Percentiles rank a stretch among this genome's conserved stretches.
phyloP scores from a whole-genome alignment of 1,139 yeast genomes.

The Diutina pseudorugosa region DNA sequence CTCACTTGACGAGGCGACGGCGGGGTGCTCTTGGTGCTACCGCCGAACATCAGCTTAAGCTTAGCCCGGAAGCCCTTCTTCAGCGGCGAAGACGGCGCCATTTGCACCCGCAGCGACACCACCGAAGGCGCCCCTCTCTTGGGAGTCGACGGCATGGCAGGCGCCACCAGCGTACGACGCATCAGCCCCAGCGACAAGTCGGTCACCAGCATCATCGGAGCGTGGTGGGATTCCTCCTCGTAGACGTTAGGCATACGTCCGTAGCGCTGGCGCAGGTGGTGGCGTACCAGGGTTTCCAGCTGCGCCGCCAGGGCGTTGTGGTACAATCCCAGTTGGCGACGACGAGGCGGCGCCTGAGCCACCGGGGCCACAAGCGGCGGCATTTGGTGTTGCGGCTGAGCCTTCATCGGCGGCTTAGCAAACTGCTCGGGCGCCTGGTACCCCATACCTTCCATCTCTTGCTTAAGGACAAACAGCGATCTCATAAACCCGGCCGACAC shows the following conservation, averaged over 20 bases:
- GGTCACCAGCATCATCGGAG: neutral
- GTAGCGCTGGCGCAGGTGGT: neutral
- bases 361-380: neutral
- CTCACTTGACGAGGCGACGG: neutral
- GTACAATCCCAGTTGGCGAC: neutral
- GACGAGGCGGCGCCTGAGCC: neutral
- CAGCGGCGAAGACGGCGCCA: neutral
- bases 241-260: slow-evolving; percentile 1
- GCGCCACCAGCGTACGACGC: neutral
- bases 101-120: neutral
- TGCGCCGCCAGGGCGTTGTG: neutral
- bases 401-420: neutral
- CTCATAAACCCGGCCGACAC: slow-evolving; percentile 31
- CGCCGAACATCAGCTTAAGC: neutral
- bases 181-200: neutral
- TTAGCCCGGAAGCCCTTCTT: slow-evolving; percentile 2
- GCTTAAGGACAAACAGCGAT: slow-evolving; percentile 24
- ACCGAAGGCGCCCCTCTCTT: neutral
- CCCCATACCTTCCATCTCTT: slow-evolving; percentile 12
- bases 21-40: neutral
- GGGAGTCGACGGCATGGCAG: neutral
- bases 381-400: neutral
- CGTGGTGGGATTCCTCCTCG: neutral
- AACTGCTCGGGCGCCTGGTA: slow-evolving; percentile 6
- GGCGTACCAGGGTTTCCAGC: neutral